Conservation (phyloP, 179 eudicot species). For the Nepenthes alata region DNA sequence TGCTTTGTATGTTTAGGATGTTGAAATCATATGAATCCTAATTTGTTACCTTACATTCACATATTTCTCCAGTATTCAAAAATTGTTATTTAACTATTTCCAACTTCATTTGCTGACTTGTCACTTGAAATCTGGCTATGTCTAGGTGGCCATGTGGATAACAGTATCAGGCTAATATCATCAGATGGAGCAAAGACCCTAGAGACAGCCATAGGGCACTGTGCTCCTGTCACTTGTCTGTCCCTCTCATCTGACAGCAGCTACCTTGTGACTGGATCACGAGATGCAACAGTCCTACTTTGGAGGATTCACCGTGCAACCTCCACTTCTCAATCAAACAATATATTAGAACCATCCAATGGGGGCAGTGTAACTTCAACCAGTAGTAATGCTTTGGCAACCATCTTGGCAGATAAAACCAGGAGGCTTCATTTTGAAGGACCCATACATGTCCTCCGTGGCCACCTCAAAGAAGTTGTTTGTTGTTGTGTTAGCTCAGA, state of each 20-base stretch:
- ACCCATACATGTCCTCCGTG: slow-evolving; percentile 86
- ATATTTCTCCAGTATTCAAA: too few species aligned
- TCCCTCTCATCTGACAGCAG: slow-evolving; percentile 69
- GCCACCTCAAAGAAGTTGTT: slow-evolving; percentile 67
- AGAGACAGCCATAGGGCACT: slow-evolving; percentile 83
- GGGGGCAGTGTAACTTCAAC: slow-evolving; percentile 46
- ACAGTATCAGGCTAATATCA: slow-evolving; percentile 70
- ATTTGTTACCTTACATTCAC: too few species aligned
- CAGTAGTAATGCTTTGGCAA: slow-evolving; percentile 28
- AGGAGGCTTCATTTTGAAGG: slow-evolving; percentile 69
- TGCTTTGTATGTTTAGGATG: too few species aligned
- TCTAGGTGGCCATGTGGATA: slow-evolving; percentile 94
- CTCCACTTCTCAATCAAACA: slow-evolving; percentile 31
- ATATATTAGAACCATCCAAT: slow-evolving; percentile 38
- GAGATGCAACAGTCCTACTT: slow-evolving; percentile 67
- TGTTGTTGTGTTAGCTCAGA: slow-evolving; percentile 85
- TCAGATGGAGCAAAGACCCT: slow-evolving; percentile 81
- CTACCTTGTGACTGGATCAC: slow-evolving; percentile 89
- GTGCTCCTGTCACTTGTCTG: slow-evolving; percentile 91
- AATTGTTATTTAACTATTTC: neutral
- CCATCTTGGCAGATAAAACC: slow-evolving; percentile 43
- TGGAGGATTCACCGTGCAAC: slow-evolving; percentile 66
- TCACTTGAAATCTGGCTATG: slow-evolving; percentile 2
- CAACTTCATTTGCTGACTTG: neutral
- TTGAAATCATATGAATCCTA: too few species aligned